Conservation (phyloP, 306 rosid species). For the Cucurbita argyrosperma region DNA sequence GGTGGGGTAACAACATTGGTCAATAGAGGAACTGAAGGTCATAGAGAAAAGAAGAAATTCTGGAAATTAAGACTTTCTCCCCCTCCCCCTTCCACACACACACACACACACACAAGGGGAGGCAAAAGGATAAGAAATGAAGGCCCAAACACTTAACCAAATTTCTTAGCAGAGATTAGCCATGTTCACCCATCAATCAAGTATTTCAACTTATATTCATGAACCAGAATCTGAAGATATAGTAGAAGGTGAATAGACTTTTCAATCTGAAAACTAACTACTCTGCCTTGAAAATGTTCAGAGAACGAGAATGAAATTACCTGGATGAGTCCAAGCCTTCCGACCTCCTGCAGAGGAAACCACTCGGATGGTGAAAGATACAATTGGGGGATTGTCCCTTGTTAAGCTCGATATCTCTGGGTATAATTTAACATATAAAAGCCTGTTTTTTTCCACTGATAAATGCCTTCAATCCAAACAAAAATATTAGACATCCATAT, state of each 20-base stretch:
- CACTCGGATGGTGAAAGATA: conserved; percentile 63
- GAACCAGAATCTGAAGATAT: background rate
- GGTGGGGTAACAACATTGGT: background rate
- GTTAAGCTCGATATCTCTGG: conserved; percentile 80
- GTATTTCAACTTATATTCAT: background rate
- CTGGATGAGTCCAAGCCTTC: conserved; percentile 67
- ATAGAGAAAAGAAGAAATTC: background rate
- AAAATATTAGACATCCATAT: background rate
- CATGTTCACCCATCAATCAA: background rate
- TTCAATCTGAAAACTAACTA: background rate
- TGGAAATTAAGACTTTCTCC: background rate
- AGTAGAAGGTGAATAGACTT: background rate
- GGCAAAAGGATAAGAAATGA: background rate
- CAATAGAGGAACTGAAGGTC: background rate
- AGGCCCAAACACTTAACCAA: background rate
- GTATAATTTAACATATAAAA: conserved; percentile 57
- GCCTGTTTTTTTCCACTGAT: conserved; percentile 78
- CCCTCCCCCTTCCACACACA: background rate
- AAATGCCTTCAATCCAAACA: conserved; percentile 47
- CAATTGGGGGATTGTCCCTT: conserved; percentile 84
- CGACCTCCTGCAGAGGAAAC: conserved; percentile 74
- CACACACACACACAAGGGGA: background rate
- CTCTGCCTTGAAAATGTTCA: background rate
- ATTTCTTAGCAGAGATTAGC: background rate
- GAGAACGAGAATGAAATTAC: conserved; percentile 20